These are phyloP conservation scores for Schizophyllum commune DNA, from an alignment of 1,284 basidiomycete species.

Conservation along the genomic window DNA sequence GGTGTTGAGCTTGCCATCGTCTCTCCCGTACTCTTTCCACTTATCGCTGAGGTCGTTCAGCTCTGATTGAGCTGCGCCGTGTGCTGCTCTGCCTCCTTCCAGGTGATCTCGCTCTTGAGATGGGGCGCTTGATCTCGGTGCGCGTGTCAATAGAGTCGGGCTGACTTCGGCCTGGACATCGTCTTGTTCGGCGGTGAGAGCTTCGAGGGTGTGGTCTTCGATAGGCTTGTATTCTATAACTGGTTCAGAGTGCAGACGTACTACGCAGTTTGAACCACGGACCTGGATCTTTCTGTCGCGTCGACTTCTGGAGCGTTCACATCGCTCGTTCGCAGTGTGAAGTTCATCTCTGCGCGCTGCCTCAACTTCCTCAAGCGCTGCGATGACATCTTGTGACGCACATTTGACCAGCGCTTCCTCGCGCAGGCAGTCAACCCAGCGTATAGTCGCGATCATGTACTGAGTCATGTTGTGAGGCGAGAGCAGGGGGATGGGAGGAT, in stretches of 20 bases:
- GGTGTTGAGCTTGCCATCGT: constrained; percentile 84
- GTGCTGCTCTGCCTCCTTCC: constrained; percentile 58
- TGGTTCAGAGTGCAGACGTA: background rate
- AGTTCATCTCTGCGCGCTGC: constrained; percentile 78
- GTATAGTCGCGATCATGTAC: too few species aligned
- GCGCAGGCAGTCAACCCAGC: too few species aligned
- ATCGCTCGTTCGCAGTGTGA: constrained; percentile 74
- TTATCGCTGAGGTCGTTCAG: constrained; percentile 70
- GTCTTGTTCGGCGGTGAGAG: constrained; percentile 59
- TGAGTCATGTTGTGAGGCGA: too few species aligned
- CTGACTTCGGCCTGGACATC: constrained; percentile 72
- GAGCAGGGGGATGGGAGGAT: too few species aligned
- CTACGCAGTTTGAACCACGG: constrained; percentile 14
- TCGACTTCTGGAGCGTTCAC: constrained; percentile 76
- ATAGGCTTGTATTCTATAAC: constrained; percentile 77
- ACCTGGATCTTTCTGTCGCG: constrained; percentile 82
- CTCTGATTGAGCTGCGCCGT: constrained; percentile 58
- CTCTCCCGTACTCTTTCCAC: constrained; percentile 92
- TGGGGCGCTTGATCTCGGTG: constrained; percentile 79
- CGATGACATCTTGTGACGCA: constrained; percentile 84
- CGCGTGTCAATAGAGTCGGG: constrained; percentile 71
- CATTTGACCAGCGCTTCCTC: constrained; percentile 93
- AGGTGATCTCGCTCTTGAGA: constrained; percentile 60
- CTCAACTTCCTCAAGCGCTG: constrained; percentile 78
- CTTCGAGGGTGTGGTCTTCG: constrained; percentile 61